Evolutionary conservation across 768 basidiomycete species (phyloP), one percentile per base, ranked within the genome.

Genomic region (Phanerodontia chrysosporium): DNA sequence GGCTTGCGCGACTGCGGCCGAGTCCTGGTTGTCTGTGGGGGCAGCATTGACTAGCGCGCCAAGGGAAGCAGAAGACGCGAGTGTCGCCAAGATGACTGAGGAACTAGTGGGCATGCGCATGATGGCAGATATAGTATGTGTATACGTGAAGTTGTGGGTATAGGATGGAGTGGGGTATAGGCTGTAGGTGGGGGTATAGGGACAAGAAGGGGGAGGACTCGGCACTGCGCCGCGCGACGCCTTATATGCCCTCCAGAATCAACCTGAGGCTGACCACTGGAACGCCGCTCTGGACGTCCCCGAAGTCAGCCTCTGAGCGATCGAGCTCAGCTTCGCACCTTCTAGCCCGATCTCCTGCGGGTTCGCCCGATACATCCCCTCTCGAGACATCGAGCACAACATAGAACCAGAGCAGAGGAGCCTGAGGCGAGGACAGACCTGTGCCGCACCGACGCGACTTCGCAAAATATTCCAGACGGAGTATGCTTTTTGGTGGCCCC

Each of bases 31-130:
- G 32, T 64, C 63, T 8, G 67, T 57, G 9, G 72, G 72, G 1
- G 70, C 70, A 2, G 72, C 72, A 10, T 27, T 24, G 32, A 57
- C 60, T 45, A 73, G 57, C 35, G 61, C 61, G 29, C 65, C 64
- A 1, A 70, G 61, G n/a, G 72, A 70, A 0, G 71, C 68, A 3
- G 68, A 64, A 35, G 66, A 58, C 18, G 70, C 72, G 48, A 73
- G 64, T 18, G 69, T 64, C 8, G 70, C 71, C 42, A 73, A 59
- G 55, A 73, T 16, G 45, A 73, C 44, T n/a, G 72, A 73, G 46
- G 72, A 72, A 65, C 71, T 70, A 42, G 70, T 56, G 2, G 69
- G 64, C 51, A 72, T 48, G 56, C 62, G 69, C 72, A 73, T 73
- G 60, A 44, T 57, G 32, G 61, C 49, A 49, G 3, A 54, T 42